A percentile compares a stretch with the other conserved stretches of the same genome.
Evolutionary conservation across 805 yeast genomes (phyloP).

Genomic region (Maudiozyma bulderi): DNA sequence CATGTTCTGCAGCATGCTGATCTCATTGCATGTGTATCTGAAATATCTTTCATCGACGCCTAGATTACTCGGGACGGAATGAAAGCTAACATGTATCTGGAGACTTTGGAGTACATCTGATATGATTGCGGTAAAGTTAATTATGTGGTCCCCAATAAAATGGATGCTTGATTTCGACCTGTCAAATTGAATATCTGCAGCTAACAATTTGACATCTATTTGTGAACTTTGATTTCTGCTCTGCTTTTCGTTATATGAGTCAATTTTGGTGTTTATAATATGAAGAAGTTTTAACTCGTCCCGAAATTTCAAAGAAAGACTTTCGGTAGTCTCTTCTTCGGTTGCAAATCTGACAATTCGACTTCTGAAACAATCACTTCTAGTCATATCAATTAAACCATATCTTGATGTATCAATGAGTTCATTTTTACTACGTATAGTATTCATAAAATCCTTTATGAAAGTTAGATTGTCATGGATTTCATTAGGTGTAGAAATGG

Average conservation of each 20-base stretch:
- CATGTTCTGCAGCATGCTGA: conserved; percentile 23
- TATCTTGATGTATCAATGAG: neutral
- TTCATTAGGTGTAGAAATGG: conserved; percentile 24
- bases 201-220: conserved; percentile 47
- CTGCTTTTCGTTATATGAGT: conserved; percentile 4
- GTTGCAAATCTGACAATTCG: conserved; percentile 71
- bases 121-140: conserved; percentile 65
- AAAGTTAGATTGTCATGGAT: conserved; percentile 24
- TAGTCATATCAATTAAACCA: neutral
- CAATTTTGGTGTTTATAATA: conserved; percentile 48
- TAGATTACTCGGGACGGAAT: conserved; percentile 47
- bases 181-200: conserved; percentile 77
- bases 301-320: conserved; percentile 53
- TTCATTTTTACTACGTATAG: neutral
- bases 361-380: conserved; percentile 34
- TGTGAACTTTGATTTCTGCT: conserved; percentile 6
- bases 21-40: conserved; percentile 18
- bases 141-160: conserved; percentile 52
- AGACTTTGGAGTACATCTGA: conserved; percentile 66
- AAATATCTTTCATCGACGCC: conserved; percentile 25
- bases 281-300: conserved; percentile 66
- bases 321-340: conserved; percentile 51
- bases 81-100: conserved; percentile 75
- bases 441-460: conserved; percentile 16
- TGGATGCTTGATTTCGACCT: conserved; percentile 68